phyloP scores from a whole-genome alignment of 257 asterid species.

The Mitragyna speciosa region DNA sequence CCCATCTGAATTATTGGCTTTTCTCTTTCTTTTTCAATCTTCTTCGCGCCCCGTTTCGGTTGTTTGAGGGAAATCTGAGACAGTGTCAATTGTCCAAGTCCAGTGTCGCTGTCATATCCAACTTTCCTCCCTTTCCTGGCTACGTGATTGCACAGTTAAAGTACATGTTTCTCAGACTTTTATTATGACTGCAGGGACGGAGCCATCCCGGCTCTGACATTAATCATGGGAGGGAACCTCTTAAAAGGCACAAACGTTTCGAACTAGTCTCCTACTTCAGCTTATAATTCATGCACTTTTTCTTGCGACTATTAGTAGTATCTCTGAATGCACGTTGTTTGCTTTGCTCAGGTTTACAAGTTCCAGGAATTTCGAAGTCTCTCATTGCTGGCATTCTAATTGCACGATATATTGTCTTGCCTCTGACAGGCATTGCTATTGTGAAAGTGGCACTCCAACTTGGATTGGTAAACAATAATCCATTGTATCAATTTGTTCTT shows the following conservation, averaged over 20 bases:
- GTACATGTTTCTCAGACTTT: neutral
- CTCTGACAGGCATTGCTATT: conserved; percentile 62
- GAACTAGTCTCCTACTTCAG: neutral
- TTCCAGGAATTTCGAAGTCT: conserved; percentile 52
- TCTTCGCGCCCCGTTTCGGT: neutral
- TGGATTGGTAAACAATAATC: conserved; percentile 58
- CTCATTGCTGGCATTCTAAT: conserved; percentile 52
- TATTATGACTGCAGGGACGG: conserved; percentile 61
- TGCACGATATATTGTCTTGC: conserved; percentile 65
- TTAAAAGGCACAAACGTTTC: conserved; percentile 26
- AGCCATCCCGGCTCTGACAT: conserved; percentile 77
- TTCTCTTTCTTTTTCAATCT: too few species aligned
- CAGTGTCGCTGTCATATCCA: neutral
- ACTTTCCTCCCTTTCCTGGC: neutral
- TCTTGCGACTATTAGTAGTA: neutral
- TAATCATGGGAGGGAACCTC: conserved; percentile 88
- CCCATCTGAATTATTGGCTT: neutral
- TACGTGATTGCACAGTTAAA: neutral
- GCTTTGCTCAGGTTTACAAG: conserved; percentile 54
- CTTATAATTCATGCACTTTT: neutral
- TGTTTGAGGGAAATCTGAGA: neutral
- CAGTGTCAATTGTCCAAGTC: neutral
- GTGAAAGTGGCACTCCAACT: conserved; percentile 57
- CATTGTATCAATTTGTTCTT: conserved; percentile 72
- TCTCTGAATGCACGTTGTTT: neutral